Evolutionary conservation across 2,329 filamentous ascomycete genomes (phyloP), one percentile per base, ranked within the genome.

Genomic region (Karstenula rhodostoma): DNA sequence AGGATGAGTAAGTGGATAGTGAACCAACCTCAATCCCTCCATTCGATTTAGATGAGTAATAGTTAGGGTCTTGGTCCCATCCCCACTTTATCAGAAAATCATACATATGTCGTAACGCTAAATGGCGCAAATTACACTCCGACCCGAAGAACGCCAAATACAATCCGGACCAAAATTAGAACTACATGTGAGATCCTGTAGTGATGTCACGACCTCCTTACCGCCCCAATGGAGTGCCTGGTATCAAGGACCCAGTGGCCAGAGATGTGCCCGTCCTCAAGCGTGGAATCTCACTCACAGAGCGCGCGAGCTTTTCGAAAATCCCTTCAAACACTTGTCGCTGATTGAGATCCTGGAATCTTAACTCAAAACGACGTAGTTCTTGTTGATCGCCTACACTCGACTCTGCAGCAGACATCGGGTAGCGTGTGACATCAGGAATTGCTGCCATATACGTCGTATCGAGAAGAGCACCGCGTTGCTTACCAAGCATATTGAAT

Each of bases 361-460:
- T 23, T 13, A 55, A 32, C n/a, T 35, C 27, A 6, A 44, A 2
- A 10, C 50, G 33, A 15, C 25, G 13, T 10, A n/a, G n/a, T 15
- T 42, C 50, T 23, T 40, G 50, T 22, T 53, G 50, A 33, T 2
- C 19, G 12, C 50, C 35, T 22, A 6, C 25, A 19, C 19, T 27
- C 8, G 33, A 17, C 23, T 53, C 50, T 4, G 27, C 35, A 6
- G 35, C 19, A 22, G 37, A 42, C 50, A 27, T 17, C 27, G n/a
- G 25, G n/a, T n/a, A n/a, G n/a, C n/a, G 22, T 22, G 22, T 33
- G 22, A 27, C 5, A 8, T 53, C n/a, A 33, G 50, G 13, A 35
- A 51, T 46, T 8, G 57, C 57, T 13, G 44, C 44, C 57, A 59
- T 59, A 13, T 19, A 56, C 19, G 19, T 27, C 25, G 51, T 59